A percentile compares a stretch with the other conserved stretches of the same genome.
Conservation (phyloP, 768 basidiomycete species). For the Amanita brunnescens region DNA sequence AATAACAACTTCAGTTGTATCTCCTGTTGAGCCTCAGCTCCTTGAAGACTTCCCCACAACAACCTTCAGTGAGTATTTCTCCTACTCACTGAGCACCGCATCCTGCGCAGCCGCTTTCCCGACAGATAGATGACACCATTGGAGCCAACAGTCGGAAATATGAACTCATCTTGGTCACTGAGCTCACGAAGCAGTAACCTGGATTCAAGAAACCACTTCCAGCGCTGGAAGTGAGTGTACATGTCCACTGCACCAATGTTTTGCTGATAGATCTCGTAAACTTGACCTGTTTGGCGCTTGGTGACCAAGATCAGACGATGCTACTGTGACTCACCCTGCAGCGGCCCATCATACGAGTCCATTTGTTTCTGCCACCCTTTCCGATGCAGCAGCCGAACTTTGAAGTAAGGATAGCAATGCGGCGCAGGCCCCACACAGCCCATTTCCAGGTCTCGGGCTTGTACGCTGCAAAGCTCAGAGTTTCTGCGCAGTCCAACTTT, state of each 20-base stretch:
- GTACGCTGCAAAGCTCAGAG: not conserved
- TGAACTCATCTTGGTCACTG: no score
- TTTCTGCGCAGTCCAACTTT: no score
- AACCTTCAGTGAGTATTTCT: no score
- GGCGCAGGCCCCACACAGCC: slow-evolving; percentile 11
- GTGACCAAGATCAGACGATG: not conserved
- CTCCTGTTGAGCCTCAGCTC: no score
- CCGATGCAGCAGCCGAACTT: slow-evolving; percentile 12
- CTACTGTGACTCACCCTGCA: not conserved
- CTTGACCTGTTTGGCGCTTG: slow-evolving; percentile 16
- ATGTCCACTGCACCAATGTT: slow-evolving; percentile 20
- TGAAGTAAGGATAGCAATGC: slow-evolving; percentile 12
- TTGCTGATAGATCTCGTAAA: slow-evolving; percentile 26
- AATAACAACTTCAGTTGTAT: no score
- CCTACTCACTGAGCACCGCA: no score
- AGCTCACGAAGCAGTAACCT: slow-evolving; percentile 8
- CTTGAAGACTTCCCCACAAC: no score
- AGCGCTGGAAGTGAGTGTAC: slow-evolving; percentile 18
- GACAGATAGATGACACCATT: slow-evolving; percentile 21
- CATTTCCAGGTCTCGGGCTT: not conserved
- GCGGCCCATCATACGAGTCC: slow-evolving; percentile 12
- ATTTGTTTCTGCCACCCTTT: slow-evolving; percentile 24
- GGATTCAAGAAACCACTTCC: slow-evolving; percentile 14
- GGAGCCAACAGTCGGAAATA: slow-evolving; percentile 23
- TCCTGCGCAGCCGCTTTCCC: no score